Conservation (phyloP, 2,329 filamentous ascomycete genomes). For the Stylonectria norvegica region DNA sequence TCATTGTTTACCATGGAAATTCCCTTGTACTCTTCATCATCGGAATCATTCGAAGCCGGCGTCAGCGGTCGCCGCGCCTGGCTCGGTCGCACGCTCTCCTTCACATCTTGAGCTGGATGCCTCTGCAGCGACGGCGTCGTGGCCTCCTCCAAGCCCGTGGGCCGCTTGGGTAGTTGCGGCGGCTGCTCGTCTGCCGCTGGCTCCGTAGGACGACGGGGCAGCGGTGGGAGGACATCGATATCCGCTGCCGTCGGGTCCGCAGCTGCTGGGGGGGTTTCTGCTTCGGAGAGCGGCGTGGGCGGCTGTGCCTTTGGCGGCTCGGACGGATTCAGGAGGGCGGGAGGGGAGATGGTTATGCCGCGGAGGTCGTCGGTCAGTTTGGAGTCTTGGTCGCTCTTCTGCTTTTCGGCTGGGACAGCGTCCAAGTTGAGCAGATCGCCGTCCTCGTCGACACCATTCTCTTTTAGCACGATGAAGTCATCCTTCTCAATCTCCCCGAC, state of each 20-base stretch:
- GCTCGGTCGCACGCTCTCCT: slow-evolving; percentile 3
- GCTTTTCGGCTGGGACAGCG: slow-evolving; percentile 12
- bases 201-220: slow-evolving; percentile 10
- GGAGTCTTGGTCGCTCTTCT: slow-evolving; percentile 12
- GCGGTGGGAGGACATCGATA: slow-evolving; percentile 8
- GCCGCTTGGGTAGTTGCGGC: neutral
- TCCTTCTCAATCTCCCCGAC: slow-evolving; percentile 50
- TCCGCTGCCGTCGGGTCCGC: slow-evolving; percentile 4
- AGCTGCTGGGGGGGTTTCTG: slow-evolving; percentile 17
- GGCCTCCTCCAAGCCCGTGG: neutral
- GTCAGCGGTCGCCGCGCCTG: slow-evolving; percentile 22
- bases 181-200: neutral
- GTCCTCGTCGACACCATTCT: slow-evolving; percentile 30
- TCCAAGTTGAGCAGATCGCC: slow-evolving; percentile 32
- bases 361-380: slow-evolving; percentile 24
- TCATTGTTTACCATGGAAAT: slow-evolving; percentile 40
- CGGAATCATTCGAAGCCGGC: slow-evolving; percentile 24
- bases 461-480: slow-evolving; percentile 46
- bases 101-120: slow-evolving; percentile 13
- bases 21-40: slow-evolving; percentile 35
- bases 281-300: neutral
- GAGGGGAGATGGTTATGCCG: slow-evolving; percentile 28
- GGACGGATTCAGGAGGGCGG: slow-evolving; percentile 21
- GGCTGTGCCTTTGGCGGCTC: slow-evolving; percentile 11
- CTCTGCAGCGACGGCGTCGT: slow-evolving; percentile 14